Percentiles rank a stretch among this genome's conserved stretches.
phyloP scores from a whole-genome alignment of 1,284 basidiomycete species.

The Schizophyllum commune region DNA sequence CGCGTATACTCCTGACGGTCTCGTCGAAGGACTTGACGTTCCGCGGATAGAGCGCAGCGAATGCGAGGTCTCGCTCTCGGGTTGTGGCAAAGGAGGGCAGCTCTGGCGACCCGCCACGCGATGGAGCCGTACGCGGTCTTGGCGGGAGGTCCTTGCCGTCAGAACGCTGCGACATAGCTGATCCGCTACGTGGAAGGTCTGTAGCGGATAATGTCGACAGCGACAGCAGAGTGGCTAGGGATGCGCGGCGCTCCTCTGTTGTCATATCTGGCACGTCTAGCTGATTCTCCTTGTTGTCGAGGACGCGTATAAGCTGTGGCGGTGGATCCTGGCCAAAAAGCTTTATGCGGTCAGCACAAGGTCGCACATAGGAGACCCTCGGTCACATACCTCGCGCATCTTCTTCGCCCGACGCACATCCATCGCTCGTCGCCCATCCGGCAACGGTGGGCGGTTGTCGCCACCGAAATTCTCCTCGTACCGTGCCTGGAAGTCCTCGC shows the following conservation, averaged over 20 bases:
- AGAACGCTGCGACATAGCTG: slow-evolving; percentile 8
- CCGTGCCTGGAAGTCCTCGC: slow-evolving; percentile 12
- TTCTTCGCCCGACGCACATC: slow-evolving; percentile 39
- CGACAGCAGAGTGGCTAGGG: slow-evolving; percentile 9
- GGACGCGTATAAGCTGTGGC: slow-evolving; percentile 18
- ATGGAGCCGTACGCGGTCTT: neutral
- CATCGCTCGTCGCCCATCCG: slow-evolving; percentile 26
- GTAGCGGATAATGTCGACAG: slow-evolving; percentile 1
- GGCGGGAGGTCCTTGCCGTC: slow-evolving; percentile 3
- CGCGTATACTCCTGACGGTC: slow-evolving; percentile 1
- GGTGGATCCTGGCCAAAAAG: slow-evolving; percentile 38
- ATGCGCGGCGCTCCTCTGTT: slow-evolving; percentile 10
- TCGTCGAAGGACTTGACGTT: slow-evolving; percentile 4
- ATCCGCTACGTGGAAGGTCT: slow-evolving; percentile 9
- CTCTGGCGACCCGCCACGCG: neutral
- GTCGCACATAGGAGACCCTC: neutral
- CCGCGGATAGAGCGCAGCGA: neutral
- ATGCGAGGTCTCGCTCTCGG: neutral
- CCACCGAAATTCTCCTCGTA: slow-evolving; percentile 16
- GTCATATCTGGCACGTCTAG: neutral
- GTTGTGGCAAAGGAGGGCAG: neutral
- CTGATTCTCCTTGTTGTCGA: slow-evolving; percentile 8
- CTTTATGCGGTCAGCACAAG: slow-evolving; percentile 19
- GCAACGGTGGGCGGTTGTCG: neutral
- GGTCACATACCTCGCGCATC: slow-evolving; percentile 35